Conservation (phyloP, 2,329 filamentous ascomycete genomes). For the Ceratocystis smalleyi region DNA sequence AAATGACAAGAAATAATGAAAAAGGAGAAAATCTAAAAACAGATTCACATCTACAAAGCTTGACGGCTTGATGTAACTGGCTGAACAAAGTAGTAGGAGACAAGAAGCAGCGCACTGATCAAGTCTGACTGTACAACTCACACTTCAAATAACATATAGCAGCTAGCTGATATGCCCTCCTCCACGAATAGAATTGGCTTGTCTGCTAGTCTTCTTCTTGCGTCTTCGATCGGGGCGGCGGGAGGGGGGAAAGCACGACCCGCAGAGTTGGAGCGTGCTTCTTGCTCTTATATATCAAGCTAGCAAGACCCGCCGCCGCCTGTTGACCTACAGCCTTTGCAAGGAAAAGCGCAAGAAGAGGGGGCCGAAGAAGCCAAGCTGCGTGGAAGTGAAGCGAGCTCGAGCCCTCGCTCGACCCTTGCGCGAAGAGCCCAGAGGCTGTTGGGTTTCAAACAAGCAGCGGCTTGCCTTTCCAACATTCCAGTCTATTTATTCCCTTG, state of each 20-base stretch:
- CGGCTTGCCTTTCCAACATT: background rate
- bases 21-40: background rate
- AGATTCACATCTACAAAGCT: constrained; percentile 1
- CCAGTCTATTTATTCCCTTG: constrained; percentile 2
- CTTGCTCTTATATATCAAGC: constrained; percentile 2
- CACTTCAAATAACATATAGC: constrained; percentile 2
- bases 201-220: background rate
- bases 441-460: constrained; percentile 2
- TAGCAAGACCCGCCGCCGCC: background rate
- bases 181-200: background rate
- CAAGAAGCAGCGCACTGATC: background rate
- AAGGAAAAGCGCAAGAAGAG: background rate
- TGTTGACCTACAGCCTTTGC: background rate
- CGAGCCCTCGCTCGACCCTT: constrained; percentile 4
- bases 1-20: background rate
- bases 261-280: constrained; percentile 4
- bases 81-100: background rate
- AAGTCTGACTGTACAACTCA: constrained; percentile 1
- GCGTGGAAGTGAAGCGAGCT: background rate
- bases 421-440: background rate
- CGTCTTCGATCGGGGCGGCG: background rate
- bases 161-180: constrained; percentile 1
- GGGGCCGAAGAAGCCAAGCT: background rate
- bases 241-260: background rate
- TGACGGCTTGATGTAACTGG: background rate